Conservation (phyloP, 2,329 filamentous ascomycete species). For the Pestalotiopsis sp. region DNA sequence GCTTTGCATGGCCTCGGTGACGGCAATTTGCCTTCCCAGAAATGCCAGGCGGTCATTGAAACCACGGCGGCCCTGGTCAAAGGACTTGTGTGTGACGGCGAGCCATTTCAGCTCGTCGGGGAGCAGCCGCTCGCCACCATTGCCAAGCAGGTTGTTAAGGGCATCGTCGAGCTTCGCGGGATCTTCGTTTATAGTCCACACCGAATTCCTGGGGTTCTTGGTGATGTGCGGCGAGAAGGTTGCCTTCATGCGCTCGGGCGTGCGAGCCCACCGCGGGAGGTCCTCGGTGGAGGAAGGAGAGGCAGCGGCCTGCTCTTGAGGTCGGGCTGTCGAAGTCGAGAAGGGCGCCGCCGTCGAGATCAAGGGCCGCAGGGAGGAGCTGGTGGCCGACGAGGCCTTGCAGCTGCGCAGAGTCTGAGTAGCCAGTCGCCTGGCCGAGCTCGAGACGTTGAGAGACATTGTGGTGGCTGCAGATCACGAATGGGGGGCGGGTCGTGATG, state of each 20-base stretch:
- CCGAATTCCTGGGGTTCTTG: slow-evolving; percentile 54
- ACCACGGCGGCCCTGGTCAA: slow-evolving; percentile 90
- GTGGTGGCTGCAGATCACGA: slow-evolving; percentile 13
- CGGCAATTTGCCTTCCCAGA: slow-evolving; percentile 50
- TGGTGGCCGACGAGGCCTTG: not conserved
- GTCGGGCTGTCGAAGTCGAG: slow-evolving; percentile 28
- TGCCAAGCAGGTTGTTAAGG: slow-evolving; percentile 77
- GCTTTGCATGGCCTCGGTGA: slow-evolving; percentile 41
- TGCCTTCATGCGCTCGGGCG: slow-evolving; percentile 70
- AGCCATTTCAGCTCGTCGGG: slow-evolving; percentile 96
- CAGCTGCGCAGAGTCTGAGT: slow-evolving; percentile 2
- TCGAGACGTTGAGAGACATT: slow-evolving; percentile 39
- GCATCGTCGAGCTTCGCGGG: slow-evolving; percentile 74
- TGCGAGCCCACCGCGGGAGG: slow-evolving; percentile 71
- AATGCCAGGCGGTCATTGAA: slow-evolving; percentile 95
- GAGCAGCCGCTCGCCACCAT: slow-evolving; percentile 71
- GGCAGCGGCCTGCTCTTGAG: slow-evolving; percentile 14
- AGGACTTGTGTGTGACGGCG: slow-evolving; percentile 96
- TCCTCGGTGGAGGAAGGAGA: slow-evolving; percentile 15
- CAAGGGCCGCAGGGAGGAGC: slow-evolving; percentile 17
- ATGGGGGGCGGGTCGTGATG: slow-evolving; percentile 3
- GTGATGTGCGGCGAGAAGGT: slow-evolving; percentile 65
- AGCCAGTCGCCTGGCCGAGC: slow-evolving; percentile 33
- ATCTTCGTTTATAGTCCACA: slow-evolving; percentile 75
- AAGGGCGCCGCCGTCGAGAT: slow-evolving; percentile 11